Base-by-base conservation (phyloP, 2,329 filamentous ascomycete genomes). In the Neonectria coccinea region DNA sequence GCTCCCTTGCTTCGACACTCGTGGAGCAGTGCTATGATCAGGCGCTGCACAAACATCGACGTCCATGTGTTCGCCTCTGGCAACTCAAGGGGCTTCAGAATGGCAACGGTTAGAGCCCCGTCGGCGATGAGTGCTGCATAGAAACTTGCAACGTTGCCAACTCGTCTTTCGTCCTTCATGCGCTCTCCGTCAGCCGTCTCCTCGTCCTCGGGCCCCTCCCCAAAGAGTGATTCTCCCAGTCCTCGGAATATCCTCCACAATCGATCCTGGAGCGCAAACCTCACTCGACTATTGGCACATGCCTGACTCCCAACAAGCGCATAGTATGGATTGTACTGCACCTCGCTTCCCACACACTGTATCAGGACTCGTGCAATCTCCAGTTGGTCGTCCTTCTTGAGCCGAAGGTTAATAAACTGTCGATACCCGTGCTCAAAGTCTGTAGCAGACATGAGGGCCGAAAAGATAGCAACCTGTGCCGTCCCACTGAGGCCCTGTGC, bases 311-410 rank as follows among this genome's bases (percentile, higher is more conserved):
- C 94, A 41, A 99, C 90, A 1, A 97, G 83, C 0, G 92, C 92
- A 76, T 99, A 99, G 80, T 97, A 99, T 0, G 92, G 92, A 73
- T 99, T 99, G 79, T 97, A 97, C 1, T 85, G 84, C 61, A 90
- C 84, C 79, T 98, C 96, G 3, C 91, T 91, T 47, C 92, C 92
- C 1, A 91, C 90, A 75, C 94, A 97, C 71, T 96, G 94, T 9
- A 97, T 86, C 29, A 99, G 83, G 18, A 99, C 94, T 56, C 91
- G 89, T 1, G 95, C 91, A 33, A 98, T 92, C 76, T 98, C 95
- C 25, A 90, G 86, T 69, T 96, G 90, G 74, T 97, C 94, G 18
- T 92, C 88, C 70, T 90, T 92, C 80, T 96, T 97, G 51, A 99
- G 85, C 39, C 89, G 89, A 10, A 99, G 87, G 76, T 97, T 97